Conservation (phyloP, 345 rosid species). For the Euphorbia tirucalli region DNA sequence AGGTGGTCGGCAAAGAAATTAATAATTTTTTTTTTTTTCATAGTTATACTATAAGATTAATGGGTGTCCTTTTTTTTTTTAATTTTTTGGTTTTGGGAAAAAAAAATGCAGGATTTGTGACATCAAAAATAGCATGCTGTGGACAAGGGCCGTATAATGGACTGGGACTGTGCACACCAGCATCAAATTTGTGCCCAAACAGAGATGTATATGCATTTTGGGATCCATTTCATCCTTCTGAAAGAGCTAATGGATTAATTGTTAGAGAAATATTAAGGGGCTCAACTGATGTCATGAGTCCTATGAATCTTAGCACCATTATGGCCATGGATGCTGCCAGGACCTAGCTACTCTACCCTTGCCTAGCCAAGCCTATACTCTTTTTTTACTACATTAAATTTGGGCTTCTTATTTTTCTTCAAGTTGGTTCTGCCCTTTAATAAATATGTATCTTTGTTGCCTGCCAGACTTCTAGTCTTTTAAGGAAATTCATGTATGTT, state of each 20-base stretch:
- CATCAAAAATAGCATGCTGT: constrained; percentile 82
- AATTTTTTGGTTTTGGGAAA: no score
- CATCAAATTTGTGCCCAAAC: constrained; percentile 74
- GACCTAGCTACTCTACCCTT: constrained; percentile 10
- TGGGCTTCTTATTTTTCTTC: no score
- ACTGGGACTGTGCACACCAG: constrained; percentile 66
- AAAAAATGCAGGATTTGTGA: constrained; percentile 80
- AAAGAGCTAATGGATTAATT: constrained; percentile 65
- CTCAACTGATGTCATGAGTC: constrained; percentile 5
- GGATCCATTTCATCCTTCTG: constrained; percentile 87
- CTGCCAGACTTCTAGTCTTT: not conserved
- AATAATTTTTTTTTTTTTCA: no score
- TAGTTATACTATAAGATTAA: no score
- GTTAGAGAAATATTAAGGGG: constrained; percentile 25
- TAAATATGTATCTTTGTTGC: not conserved
- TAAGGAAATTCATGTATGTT: not conserved
- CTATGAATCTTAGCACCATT: constrained; percentile 26
- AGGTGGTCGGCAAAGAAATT: no score
- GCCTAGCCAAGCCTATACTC: no score
- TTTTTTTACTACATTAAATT: no score
- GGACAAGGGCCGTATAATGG: constrained; percentile 95
- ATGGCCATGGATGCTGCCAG: constrained; percentile 40
- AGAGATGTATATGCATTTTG: constrained; percentile 68
- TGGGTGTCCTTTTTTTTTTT: no score
- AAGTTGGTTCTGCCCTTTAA: no score